A percentile compares a stretch with the other conserved stretches of the same genome.
phyloP scores from a whole-genome alignment of 768 basidiomycete species.

The Kockovaella imperatae region DNA sequence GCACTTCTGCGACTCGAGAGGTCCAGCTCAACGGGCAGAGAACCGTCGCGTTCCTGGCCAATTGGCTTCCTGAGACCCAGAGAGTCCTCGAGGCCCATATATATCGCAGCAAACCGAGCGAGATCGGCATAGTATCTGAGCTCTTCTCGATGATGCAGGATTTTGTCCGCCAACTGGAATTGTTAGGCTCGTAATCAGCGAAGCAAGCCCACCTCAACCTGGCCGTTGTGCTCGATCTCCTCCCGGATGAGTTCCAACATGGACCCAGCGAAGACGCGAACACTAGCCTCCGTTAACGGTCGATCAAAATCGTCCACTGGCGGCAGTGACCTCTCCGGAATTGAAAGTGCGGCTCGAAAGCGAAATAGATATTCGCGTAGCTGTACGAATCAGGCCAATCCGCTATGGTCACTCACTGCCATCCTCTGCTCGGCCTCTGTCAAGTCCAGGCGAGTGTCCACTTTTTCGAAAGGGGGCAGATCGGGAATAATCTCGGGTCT shows the following conservation, averaged over 20 bases:
- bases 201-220: slow-evolving; percentile 16
- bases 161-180: slow-evolving; percentile 8
- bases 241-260: slow-evolving; percentile 29
- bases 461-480: slow-evolving; percentile 25
- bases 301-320: slow-evolving; percentile 35
- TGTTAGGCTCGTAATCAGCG: not conserved
- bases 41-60: not conserved
- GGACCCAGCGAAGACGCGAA: slow-evolving; percentile 25
- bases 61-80: not conserved
- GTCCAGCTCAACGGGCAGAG: not conserved
- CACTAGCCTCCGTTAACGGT: slow-evolving; percentile 28
- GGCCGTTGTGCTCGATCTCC: slow-evolving; percentile 13
- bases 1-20: not conserved
- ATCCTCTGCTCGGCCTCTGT: slow-evolving; percentile 27
- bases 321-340: slow-evolving; percentile 23
- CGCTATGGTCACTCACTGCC: slow-evolving; percentile 9
- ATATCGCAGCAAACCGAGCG: slow-evolving; percentile 27
- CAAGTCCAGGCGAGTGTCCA: slow-evolving; percentile 18
- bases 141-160: slow-evolving; percentile 25
- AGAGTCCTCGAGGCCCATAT: slow-evolving; percentile 9
- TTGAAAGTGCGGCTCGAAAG: slow-evolving; percentile 13
- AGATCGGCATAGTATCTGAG: slow-evolving; percentile 33
- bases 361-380: slow-evolving; percentile 29
- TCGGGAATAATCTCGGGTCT: slow-evolving; percentile 6
- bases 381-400: slow-evolving; percentile 10